Percentiles rank a stretch among this genome's conserved stretches.
Conservation (phyloP, 441 rosid species). For the Syzygium syzygioides region DNA sequence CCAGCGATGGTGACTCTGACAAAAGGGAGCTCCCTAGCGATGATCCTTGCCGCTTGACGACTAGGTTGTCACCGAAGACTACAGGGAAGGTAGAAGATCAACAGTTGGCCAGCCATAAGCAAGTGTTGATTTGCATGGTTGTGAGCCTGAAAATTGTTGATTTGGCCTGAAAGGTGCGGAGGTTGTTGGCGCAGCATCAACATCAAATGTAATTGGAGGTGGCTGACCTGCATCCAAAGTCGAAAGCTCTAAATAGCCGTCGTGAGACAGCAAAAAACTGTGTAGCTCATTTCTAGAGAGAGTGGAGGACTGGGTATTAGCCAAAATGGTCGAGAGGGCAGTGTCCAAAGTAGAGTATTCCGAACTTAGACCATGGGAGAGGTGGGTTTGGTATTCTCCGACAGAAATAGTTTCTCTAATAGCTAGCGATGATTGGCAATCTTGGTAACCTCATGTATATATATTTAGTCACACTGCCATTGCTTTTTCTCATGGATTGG, state of each 20-base stretch:
- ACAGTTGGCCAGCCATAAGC: accelerated
- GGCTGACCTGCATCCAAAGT: not conserved
- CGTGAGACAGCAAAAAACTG: not conserved
- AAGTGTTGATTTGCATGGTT: not conserved
- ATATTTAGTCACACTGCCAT: not conserved
- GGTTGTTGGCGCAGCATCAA: not conserved
- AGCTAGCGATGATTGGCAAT: not conserved
- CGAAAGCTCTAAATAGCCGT: not conserved
- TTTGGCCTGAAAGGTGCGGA: accelerated
- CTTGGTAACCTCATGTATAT: not conserved
- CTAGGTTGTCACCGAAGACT: not conserved
- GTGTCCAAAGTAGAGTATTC: not conserved
- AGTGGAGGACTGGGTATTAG: not conserved
- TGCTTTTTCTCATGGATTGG: not conserved
- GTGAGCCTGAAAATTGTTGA: not conserved
- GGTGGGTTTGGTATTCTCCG: not conserved
- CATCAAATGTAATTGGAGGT: not conserved
- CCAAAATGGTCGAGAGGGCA: not conserved
- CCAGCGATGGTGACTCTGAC: not conserved
- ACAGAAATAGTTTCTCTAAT: not conserved
- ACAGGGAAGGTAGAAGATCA: not conserved
- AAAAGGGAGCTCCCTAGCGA: not conserved
- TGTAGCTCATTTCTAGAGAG: not conserved
- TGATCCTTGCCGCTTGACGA: accelerated
- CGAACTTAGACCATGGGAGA: not conserved